These are phyloP conservation scores for Astrephomene gubernaculifera DNA, from an alignment of 139 green algal genomes.

Conservation along the genomic window DNA sequence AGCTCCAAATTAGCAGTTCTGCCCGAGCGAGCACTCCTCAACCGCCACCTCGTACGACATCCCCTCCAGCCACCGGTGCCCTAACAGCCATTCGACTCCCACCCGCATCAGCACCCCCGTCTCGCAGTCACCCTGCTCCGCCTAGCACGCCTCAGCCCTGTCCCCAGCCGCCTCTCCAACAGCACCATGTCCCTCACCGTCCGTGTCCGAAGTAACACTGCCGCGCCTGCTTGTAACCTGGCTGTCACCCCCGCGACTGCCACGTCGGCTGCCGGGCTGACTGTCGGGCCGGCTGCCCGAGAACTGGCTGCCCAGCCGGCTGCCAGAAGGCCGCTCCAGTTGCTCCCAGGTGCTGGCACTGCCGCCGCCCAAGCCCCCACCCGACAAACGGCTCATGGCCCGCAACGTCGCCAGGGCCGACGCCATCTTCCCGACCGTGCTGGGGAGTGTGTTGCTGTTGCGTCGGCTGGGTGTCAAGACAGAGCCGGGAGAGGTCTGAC, in stretches of 20 bases:
- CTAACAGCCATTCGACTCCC: background rate
- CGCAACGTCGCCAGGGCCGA: background rate
- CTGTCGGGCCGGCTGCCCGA: background rate
- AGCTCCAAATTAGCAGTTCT: no score
- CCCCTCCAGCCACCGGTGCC: background rate
- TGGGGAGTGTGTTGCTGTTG: background rate
- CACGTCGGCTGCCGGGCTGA: slow-evolving; percentile 1
- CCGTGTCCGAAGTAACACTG: background rate
- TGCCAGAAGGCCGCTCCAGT: background rate
- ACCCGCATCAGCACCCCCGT: background rate
- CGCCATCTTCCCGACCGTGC: background rate
- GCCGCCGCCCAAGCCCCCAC: background rate
- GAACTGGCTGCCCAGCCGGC: background rate
- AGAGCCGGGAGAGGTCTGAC: background rate
- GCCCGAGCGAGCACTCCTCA: no score
- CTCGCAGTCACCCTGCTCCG: background rate
- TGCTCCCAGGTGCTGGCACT: background rate
- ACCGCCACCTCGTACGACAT: no score
- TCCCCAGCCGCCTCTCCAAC: background rate
- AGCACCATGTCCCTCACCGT: no score
- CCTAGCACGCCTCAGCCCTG: background rate
- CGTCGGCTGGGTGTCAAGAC: background rate
- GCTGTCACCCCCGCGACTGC: background rate
- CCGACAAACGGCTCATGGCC: background rate
- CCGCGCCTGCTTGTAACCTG: background rate